Percentiles rank a stretch among this genome's conserved stretches.
Evolutionary conservation across 352 stramenopile species (phyloP).

Genomic region (Albugo candida): DNA sequence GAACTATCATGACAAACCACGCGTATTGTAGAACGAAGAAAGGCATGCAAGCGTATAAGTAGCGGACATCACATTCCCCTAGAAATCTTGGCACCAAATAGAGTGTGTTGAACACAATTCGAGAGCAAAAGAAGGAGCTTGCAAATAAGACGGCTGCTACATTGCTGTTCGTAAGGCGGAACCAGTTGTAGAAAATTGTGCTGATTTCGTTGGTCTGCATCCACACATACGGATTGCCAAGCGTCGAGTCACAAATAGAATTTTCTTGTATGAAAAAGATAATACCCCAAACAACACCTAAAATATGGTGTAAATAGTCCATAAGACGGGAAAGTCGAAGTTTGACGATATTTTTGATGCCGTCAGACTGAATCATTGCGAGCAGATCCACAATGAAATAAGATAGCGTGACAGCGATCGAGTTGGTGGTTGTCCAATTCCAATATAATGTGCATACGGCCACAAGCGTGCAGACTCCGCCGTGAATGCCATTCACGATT

Average conservation of each 20-base stretch:
- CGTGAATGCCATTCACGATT: slow-evolving; percentile 42
- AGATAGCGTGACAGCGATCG: slow-evolving; percentile 32
- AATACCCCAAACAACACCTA: slow-evolving; percentile 40
- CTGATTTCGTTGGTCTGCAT: slow-evolving; percentile 72
- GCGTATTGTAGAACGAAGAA: slow-evolving; percentile 59
- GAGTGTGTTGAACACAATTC: slow-evolving; percentile 46
- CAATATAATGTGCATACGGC: slow-evolving; percentile 23
- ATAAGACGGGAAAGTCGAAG: slow-evolving; percentile 30
- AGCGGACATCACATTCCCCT: slow-evolving; percentile 23
- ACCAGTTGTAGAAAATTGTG: slow-evolving; percentile 71
- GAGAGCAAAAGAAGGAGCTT: slow-evolving; percentile 40
- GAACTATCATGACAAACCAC: slow-evolving; percentile 55
- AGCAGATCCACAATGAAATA: slow-evolving; percentile 55
- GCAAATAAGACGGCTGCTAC: slow-evolving; percentile 34
- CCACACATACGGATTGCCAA: slow-evolving; percentile 62
- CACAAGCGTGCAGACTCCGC: slow-evolving; percentile 30
- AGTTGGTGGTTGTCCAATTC: slow-evolving; percentile 26
- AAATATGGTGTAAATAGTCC: slow-evolving; percentile 53
- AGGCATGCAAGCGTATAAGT: slow-evolving; percentile 9
- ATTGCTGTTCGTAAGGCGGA: slow-evolving; percentile 34
- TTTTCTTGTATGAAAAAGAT: slow-evolving; percentile 37
- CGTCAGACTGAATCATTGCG: slow-evolving; percentile 29
- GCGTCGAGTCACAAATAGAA: slow-evolving; percentile 21
- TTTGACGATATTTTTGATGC: slow-evolving; percentile 13
- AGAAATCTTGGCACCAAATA: slow-evolving; percentile 31